These are phyloP conservation scores for Nemania bipapillata DNA, from an alignment of 2,329 filamentous ascomycete genomes.

Conservation along the genomic window DNA sequence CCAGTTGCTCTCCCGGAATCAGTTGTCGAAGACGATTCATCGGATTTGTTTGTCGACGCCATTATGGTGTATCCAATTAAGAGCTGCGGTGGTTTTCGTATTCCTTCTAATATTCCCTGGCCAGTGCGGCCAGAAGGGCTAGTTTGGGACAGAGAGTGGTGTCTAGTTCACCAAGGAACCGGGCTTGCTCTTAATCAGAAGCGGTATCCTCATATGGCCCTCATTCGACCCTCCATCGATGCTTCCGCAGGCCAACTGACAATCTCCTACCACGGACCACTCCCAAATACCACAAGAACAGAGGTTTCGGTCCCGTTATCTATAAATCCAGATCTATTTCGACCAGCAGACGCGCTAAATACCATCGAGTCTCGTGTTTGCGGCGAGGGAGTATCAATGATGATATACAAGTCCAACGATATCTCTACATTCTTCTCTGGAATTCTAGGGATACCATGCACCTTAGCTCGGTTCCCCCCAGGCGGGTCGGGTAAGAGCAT, in stretches of 20 bases:
- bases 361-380: conserved; percentile 76
- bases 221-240: conserved; percentile 80
- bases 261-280: conserved; percentile 62
- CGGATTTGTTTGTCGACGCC: conserved; percentile 65
- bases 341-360: conserved; percentile 53
- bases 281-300: conserved; percentile 29
- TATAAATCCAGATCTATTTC: conserved; percentile 70
- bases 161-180: conserved; percentile 86
- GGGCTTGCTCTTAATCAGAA: conserved; percentile 89
- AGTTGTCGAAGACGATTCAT: conserved; percentile 6
- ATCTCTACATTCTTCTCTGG: conserved; percentile 82
- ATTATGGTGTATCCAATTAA: conserved; percentile 91
- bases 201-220: conserved; percentile 84
- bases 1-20: conserved; percentile 21
- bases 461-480: conserved; percentile 83
- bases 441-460: conserved; percentile 80
- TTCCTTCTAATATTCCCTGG: conserved; percentile 75
- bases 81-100: conserved; percentile 82
- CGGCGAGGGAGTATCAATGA: conserved; percentile 78
- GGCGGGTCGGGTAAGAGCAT: conserved; percentile 68
- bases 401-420: conserved; percentile 72
- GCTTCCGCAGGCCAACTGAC: conserved; percentile 72
- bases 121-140: conserved; percentile 83
- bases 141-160: conserved; percentile 97
- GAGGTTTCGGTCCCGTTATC: conserved; percentile 71